A percentile compares a stretch with the other conserved stretches of the same genome.
These are phyloP conservation scores for Eragrostis nindensis DNA, from an alignment of 176 grass and related monocot genomes.

Conservation along the genomic window DNA sequence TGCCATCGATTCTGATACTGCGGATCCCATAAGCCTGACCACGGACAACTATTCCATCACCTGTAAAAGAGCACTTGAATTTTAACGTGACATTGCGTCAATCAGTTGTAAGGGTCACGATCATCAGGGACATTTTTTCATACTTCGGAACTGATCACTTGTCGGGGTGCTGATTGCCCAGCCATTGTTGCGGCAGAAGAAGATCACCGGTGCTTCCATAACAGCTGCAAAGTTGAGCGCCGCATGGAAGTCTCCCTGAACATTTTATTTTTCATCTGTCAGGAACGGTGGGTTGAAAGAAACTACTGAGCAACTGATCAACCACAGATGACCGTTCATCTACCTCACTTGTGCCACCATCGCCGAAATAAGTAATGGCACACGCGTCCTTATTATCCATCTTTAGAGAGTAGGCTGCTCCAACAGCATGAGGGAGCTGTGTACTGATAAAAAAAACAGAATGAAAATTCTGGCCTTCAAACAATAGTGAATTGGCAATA, in stretches of 20 bases:
- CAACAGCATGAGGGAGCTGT: conserved; percentile 92
- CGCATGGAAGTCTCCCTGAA: conserved; percentile 94
- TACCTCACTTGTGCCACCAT: conserved; percentile 95
- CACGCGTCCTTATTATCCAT: conserved; percentile 91
- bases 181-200: conserved; percentile 99
- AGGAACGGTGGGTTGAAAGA: conserved; percentile 32
- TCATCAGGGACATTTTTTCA: conserved; percentile 16
- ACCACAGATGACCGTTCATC: conserved; percentile 6
- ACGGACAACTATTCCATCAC: conserved; percentile 78
- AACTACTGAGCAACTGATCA: not conserved
- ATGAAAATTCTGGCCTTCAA: conserved; percentile 19
- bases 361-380: conserved; percentile 81
- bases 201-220: conserved; percentile 79
- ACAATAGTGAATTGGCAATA: too few species aligned
- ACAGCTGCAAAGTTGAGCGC: conserved; percentile 94
- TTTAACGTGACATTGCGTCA: conserved; percentile 8
- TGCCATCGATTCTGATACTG: conserved; percentile 87
- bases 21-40: conserved; percentile 95
- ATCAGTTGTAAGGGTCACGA: conserved; percentile 7
- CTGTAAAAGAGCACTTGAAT: conserved; percentile 56
- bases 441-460: conserved; percentile 59
- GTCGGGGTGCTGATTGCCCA: conserved; percentile 99
- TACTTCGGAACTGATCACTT: conserved; percentile 94
- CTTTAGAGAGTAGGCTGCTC: conserved; percentile 96
- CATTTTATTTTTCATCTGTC: conserved; percentile 27